Percentiles rank a stretch among this genome's conserved stretches.
Conservation (phyloP, 805 yeast genomes). For the Ogataea ganodermae region DNA sequence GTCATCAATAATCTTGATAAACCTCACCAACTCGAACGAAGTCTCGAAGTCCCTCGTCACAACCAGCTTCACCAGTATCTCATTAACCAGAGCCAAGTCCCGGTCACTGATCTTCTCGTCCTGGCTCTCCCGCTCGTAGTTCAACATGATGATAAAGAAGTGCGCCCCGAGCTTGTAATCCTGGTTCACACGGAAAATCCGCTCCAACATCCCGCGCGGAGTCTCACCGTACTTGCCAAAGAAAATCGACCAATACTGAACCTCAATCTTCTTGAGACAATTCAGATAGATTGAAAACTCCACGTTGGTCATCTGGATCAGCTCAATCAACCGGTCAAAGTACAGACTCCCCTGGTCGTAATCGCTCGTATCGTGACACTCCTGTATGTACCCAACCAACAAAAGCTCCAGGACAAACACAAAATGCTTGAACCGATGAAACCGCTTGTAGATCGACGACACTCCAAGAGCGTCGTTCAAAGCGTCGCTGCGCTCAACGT, state of each 20-base stretch:
- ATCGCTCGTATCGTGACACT: constrained; percentile 34
- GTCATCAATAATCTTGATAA: constrained; percentile 50
- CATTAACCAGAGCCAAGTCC: constrained; percentile 44
- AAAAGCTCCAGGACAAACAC: constrained; percentile 52
- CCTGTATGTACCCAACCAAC: constrained; percentile 41
- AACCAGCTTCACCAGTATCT: constrained; percentile 46
- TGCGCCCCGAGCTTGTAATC: constrained; percentile 53
- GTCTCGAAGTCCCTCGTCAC: constrained; percentile 49
- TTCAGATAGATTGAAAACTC: constrained; percentile 45
- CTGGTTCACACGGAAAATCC: constrained; percentile 37
- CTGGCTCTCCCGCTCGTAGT: constrained; percentile 44
- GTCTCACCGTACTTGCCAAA: constrained; percentile 43
- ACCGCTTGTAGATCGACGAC: constrained; percentile 37
- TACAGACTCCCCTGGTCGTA: constrained; percentile 30
- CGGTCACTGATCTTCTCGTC: constrained; percentile 22
- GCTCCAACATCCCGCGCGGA: constrained; percentile 47
- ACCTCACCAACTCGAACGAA: constrained; percentile 56
- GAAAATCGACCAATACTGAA: constrained; percentile 51
- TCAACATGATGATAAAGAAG: constrained; percentile 52
- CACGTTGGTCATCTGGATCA: constrained; percentile 36
- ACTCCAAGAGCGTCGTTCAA: constrained; percentile 28
- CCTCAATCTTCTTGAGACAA: constrained; percentile 56
- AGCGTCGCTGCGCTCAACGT: constrained; percentile 12
- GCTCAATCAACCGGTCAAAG: constrained; percentile 33
- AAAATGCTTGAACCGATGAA: constrained; percentile 44